Conservation (phyloP, 106 monocot species). For the Hemerocallis citrina region DNA sequence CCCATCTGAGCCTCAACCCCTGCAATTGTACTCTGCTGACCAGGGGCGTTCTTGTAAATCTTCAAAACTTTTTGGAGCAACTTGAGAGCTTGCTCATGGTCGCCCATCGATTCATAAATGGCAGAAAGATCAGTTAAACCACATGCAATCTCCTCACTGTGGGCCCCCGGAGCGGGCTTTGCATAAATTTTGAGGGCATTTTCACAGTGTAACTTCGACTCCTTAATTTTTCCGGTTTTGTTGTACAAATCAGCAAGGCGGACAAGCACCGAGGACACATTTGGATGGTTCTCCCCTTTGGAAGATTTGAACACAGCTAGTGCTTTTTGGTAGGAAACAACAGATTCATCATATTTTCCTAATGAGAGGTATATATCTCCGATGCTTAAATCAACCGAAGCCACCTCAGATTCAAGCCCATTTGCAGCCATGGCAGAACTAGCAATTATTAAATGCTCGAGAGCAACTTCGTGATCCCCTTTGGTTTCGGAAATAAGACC, state of each 20-base stretch:
- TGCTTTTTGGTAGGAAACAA: conserved; percentile 65
- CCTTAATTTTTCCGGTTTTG: conserved; percentile 68
- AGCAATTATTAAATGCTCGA: conserved; percentile 61
- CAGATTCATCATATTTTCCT: conserved; percentile 58
- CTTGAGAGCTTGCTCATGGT: conserved; percentile 73
- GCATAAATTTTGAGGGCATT: conserved; percentile 65
- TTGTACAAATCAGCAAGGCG: conserved; percentile 69
- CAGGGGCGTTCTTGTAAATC: conserved; percentile 55
- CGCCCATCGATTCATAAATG: conserved; percentile 76
- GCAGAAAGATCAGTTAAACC: conserved; percentile 75
- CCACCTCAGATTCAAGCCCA: conserved; percentile 61
- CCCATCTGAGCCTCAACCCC: conserved; percentile 95
- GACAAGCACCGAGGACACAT: conserved; percentile 52
- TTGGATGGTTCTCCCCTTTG: conserved; percentile 68
- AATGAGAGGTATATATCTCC: conserved; percentile 61
- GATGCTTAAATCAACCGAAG: conserved; percentile 56
- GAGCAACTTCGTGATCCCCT: conserved; percentile 50
- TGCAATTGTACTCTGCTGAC: conserved; percentile 76
- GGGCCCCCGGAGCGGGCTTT: conserved; percentile 58
- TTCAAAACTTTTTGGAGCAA: conserved; percentile 77
- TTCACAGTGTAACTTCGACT: conserved; percentile 73
- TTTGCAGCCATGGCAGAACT: conserved; percentile 63
- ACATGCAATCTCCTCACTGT: conserved; percentile 59
- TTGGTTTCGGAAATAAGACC: conserved; percentile 64
- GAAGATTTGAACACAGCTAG: conserved; percentile 43